Base-by-base conservation (phyloP, 2,329 filamentous ascomycete species). In the Cytospora piceicola region DNA sequence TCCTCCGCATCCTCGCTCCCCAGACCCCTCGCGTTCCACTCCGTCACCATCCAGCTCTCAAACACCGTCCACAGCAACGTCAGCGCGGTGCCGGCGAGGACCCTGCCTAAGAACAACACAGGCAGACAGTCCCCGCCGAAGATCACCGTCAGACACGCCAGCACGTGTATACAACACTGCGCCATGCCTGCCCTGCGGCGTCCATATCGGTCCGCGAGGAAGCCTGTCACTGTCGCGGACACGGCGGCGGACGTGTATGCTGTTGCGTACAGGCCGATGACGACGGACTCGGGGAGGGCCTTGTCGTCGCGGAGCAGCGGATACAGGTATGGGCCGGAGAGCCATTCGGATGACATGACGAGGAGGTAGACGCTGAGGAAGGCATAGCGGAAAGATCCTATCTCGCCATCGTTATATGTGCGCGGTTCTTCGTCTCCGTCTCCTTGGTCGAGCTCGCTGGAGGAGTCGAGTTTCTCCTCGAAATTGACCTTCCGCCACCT, bases 41-140 rank as follows among this genome's bases (percentile, higher is more conserved):
- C 83, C 5, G 82, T 80, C 30, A 87, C 80, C 77, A 87, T 83
- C 85, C 85, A 87, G 67, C 81, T 83, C 72, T 87, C 84, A 66
- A 87, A 86, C 5, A 81, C 82, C 22, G 80, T 85, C 76, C 83
- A 86, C 30, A 87, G 77, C 42, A 87, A 72, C 12, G 82, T 85
- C 32, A 83, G 81, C 17, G 79, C 81, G 42, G 86, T 69, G 0
- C 85, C 85, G 24, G 82, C 83, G 6, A 85, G 77, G 1, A 82
- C 73, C 52, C 85, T 77, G 20, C 85, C 64, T 29, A 64, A 22
- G 15, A 66, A 67, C 14, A 70, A 53, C 17, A 69, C 62, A 2
- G 64, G 63, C n/a, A 70, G 61, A 42, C 36, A 63, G 11, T 58
- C n/a, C 12, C 63, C 63, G 9, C 66, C 66, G 3, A 67, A 64